Conservation (phyloP, 176 grass and related monocot genomes). For the Rhipidocladum racemiflorum region DNA sequence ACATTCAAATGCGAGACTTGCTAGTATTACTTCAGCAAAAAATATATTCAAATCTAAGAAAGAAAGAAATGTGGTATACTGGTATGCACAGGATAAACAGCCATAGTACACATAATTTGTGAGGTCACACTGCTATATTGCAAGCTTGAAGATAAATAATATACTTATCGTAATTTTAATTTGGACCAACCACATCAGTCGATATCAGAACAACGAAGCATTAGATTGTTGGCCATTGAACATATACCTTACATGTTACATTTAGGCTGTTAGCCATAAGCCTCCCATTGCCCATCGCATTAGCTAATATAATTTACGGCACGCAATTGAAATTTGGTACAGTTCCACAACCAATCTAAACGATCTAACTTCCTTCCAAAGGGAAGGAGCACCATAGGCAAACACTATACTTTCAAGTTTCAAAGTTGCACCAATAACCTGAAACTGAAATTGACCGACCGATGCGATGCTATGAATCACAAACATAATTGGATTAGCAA, state of each 20-base stretch:
- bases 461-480: not conserved
- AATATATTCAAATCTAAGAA: not conserved
- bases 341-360: not conserved
- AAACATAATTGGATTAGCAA: not conserved
- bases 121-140: not conserved
- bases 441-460: too few relatives aligned
- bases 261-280: not conserved
- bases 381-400: not conserved
- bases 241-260: not conserved
- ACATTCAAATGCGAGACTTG: not conserved
- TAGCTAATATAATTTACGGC: not conserved
- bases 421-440: too few relatives aligned
- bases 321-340: not conserved
- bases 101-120: not conserved
- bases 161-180: not conserved
- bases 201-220: not conserved
- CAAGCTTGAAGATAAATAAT: not conserved
- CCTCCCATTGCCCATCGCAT: not conserved
- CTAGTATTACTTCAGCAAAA: not conserved
- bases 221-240: too few relatives aligned
- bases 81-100: not conserved
- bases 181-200: not conserved
- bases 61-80: not conserved
- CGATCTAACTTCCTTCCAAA: not conserved
- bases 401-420: not conserved